These are phyloP conservation scores for Krasilnikovozyma curviuscula DNA, from an alignment of 768 basidiomycete species.

Conservation along the genomic window DNA sequence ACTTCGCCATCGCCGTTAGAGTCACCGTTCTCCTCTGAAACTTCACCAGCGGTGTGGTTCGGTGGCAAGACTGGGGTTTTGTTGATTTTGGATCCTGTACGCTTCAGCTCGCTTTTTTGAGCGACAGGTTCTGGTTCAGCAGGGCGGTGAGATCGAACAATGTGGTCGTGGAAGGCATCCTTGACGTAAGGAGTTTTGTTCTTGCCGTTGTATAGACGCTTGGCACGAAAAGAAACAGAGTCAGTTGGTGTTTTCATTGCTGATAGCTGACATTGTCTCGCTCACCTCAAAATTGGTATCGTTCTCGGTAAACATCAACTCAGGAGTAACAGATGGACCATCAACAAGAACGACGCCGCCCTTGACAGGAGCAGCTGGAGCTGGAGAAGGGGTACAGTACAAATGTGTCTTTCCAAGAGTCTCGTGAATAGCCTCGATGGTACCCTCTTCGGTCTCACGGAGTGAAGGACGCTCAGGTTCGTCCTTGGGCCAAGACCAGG, in stretches of 20 bases:
- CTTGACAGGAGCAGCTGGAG: constrained; percentile 52
- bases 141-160: constrained; percentile 68
- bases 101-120: constrained; percentile 2
- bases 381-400: constrained; percentile 80
- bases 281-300: constrained; percentile 67
- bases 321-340: constrained; percentile 55
- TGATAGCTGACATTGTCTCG: not conserved
- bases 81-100: constrained; percentile 10
- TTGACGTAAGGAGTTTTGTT: constrained; percentile 74
- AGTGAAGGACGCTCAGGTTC: constrained; percentile 24
- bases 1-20: not conserved
- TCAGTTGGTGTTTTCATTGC: not conserved
- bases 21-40: not conserved
- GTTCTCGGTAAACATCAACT: constrained; percentile 87
- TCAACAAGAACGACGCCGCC: constrained; percentile 38
- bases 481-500: constrained; percentile 74
- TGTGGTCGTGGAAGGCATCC: constrained; percentile 96
- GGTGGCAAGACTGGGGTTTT: constrained; percentile 18
- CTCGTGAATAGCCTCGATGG: constrained; percentile 52
- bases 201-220: constrained; percentile 65
- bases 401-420: constrained; percentile 56
- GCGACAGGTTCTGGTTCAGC: constrained; percentile 18
- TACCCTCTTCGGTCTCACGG: constrained; percentile 26
- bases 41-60: constrained; percentile 10
- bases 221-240: not conserved